These are phyloP conservation scores for Cryphonectria naterciae DNA, from an alignment of 2,329 filamentous ascomycete genomes.

Conservation along the genomic window DNA sequence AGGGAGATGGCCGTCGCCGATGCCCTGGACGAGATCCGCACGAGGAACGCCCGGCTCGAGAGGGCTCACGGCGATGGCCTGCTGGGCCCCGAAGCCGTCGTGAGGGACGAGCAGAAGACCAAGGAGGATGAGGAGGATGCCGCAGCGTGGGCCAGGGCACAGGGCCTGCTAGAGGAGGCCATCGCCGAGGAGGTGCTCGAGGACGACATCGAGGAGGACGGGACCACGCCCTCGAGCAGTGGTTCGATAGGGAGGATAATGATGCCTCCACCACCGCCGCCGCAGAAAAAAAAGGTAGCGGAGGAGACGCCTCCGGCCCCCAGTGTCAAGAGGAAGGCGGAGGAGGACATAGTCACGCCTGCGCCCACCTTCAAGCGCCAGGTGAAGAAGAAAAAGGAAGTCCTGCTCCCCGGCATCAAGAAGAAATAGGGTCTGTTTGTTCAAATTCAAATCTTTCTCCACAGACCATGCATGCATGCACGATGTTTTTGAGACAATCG, in stretches of 20 bases:
- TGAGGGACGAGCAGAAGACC: constrained; percentile 52
- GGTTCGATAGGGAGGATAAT: neutral
- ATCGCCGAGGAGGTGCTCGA: constrained; percentile 52
- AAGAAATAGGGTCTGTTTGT: constrained; percentile 58
- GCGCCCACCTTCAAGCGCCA: constrained; percentile 70
- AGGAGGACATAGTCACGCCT: constrained; percentile 32
- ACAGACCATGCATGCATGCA: neutral
- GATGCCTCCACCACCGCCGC: neutral
- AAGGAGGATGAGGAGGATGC: constrained; percentile 80
- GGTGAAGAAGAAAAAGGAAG: constrained; percentile 84
- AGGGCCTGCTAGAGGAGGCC: constrained; percentile 49
- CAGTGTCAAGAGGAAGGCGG: constrained; percentile 39
- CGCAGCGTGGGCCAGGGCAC: constrained; percentile 67
- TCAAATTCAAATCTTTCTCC: neutral
- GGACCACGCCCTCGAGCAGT: constrained; percentile 30
- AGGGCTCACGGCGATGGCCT: constrained; percentile 71
- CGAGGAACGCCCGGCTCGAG: constrained; percentile 86
- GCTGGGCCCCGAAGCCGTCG: constrained; percentile 56
- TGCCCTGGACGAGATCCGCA: constrained; percentile 91
- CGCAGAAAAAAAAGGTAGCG: constrained; percentile 27
- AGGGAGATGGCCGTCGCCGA: constrained; percentile 96
- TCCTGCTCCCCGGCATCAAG: constrained; percentile 81
- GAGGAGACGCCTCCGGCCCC: constrained; percentile 37
- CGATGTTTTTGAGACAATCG: neutral
- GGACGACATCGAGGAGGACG: neutral